Percentiles rank a stretch among this genome's conserved stretches.
Evolutionary conservation across 306 rosid species (phyloP).

Genomic region (Quercus berberidifolia): DNA sequence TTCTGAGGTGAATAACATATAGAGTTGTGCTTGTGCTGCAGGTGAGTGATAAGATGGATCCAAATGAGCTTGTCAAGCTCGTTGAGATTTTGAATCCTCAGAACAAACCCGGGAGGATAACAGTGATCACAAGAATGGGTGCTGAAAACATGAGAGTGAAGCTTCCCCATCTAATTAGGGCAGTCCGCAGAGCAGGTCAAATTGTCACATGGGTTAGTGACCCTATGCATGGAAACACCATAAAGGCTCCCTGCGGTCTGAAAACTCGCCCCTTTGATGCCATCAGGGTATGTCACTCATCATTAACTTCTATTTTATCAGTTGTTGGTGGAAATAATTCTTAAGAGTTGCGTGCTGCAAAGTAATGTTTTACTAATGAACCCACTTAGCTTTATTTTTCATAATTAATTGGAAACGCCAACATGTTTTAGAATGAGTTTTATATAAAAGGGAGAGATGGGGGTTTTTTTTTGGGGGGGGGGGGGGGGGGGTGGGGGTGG

Average conservation of each 20-base stretch:
- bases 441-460: neutral
- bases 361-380: neutral
- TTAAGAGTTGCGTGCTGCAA: neutral
- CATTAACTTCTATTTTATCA: neutral
- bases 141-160: conserved; percentile 99
- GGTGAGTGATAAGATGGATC: conserved; percentile 98
- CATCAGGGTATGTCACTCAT: conserved; percentile 63
- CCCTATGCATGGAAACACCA: conserved; percentile 99
- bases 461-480: rapidly evolving
- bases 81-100: conserved; percentile 89
- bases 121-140: conserved; percentile 92
- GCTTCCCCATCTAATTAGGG: conserved; percentile 96
- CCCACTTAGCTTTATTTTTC: neutral
- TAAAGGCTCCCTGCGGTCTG: conserved; percentile 98
- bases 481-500: too few species aligned
- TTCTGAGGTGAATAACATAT: conserved; percentile 9
- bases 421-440: neutral
- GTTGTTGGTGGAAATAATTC: neutral
- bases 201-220: conserved; percentile 99
- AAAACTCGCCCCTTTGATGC: conserved; percentile 97
- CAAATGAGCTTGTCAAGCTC: conserved; percentile 84
- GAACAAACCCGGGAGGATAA: conserved; percentile 94
- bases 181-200: conserved; percentile 84
- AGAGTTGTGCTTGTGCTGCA: conserved; percentile 28
- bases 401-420: neutral